Evolutionary conservation across 495 filamentous ascomycete genomes (phyloP), one percentile per base, ranked within the genome.

Genomic region (Penicillium turbatum): DNA sequence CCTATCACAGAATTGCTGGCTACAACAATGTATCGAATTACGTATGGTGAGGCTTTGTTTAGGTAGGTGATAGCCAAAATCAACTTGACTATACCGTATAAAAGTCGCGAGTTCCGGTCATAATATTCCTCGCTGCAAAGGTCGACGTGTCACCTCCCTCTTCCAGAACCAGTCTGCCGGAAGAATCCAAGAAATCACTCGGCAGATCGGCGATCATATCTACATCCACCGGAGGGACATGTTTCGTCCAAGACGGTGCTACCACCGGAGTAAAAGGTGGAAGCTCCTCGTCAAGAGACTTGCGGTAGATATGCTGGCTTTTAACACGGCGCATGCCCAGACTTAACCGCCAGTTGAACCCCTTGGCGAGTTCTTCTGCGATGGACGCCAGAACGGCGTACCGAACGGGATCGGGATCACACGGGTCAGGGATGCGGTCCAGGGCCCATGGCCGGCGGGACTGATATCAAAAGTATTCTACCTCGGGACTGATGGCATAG

Each of bases 381-480:
- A 75, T 59, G 7, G 57, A 68, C 1, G 73, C 69, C 11, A 76
- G 29, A 6, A 76, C 63, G 0, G 73, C 72, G 53, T 72, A 73
- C 5, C 72, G 71, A 15, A 65, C 21, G 3, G 68, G 66, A 48
- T 74, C 70, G 0, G 38, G 15, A 48, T 76, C 71, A 12, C 42
- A 44, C 1, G 72, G 72, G 43, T 74, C 71, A 0, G 67, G 63
- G 10, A 75, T 71, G 26, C 55, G 44, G 24, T 53, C 45, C 5
- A 68, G 31, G 17, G 43, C 53, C 70, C 71, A 74, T n/a, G n/a
- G n/a, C n/a, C n/a, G n/a, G 3, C 50, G 19, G 6, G 42, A 45
- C 44, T 61, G 71, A 15, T 51, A 69, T 31, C 59, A 76, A 48
- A 75, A 71, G 40, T 75, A 75, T 43, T 74, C 71, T 5, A 56